Evolutionary conservation across 495 filamentous ascomycete genomes (phyloP).

Genomic region (Friedmanniomyces simplex): DNA sequence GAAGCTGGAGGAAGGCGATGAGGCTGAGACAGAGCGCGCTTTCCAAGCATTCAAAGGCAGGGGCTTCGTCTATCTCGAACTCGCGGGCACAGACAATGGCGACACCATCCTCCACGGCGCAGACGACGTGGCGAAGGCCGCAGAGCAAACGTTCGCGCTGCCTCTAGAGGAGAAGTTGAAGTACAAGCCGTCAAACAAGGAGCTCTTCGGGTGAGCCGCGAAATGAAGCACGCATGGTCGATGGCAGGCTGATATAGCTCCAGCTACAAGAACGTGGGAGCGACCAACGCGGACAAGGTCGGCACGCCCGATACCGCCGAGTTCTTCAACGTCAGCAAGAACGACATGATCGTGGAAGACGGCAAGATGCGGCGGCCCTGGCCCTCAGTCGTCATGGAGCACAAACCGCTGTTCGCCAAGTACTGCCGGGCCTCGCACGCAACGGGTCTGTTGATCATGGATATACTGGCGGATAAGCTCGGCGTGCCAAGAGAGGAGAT

Average conservation of each 20-base stretch:
- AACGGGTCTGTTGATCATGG: conserved; percentile 17
- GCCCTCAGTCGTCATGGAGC: conserved; percentile 8
- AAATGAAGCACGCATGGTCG: too few relatives aligned
- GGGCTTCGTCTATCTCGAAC: conserved; percentile 26
- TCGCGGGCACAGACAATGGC: conserved; percentile 16
- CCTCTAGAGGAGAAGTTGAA: conserved; percentile 18
- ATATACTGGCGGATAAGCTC: conserved; percentile 17
- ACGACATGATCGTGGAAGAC: conserved; percentile 21
- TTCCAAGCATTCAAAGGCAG: conserved; percentile 22
- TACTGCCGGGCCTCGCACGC: conserved; percentile 17
- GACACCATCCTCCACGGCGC: conserved; percentile 20
- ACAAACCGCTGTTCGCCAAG: conserved; percentile 11
- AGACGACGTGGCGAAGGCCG: conserved; percentile 14
- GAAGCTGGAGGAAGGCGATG: conserved; percentile 14
- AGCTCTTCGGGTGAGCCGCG: conserved; percentile 14
- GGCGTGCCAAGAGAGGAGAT: conserved; percentile 16
- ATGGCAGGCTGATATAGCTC: background rate
- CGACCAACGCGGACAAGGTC: conserved; percentile 16
- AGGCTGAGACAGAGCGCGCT: conserved; percentile 5
- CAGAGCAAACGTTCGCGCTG: conserved; percentile 8
- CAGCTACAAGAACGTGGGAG: conserved; percentile 20
- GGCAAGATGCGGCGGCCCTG: conserved; percentile 11
- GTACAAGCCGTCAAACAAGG: conserved; percentile 11
- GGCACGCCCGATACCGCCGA: conserved; percentile 20
- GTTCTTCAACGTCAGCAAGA: conserved; percentile 31